Evolutionary conservation across 805 yeast species (phyloP).

Genomic region (Tetrapisispora arboricola): DNA sequence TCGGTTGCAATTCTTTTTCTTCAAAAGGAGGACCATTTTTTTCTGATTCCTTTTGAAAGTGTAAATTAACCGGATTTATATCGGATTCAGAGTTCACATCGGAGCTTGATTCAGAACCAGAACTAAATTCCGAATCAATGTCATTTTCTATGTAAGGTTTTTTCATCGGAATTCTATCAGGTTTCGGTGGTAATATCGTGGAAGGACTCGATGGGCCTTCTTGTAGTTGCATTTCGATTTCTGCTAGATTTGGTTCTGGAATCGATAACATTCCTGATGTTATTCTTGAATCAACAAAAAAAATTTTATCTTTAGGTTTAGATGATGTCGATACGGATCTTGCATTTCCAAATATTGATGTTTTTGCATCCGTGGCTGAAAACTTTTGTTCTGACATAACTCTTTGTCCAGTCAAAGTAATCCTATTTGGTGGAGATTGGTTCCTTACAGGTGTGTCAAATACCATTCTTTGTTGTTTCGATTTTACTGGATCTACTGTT

Average conservation of each 20-base stretch:
- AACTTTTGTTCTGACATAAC: slow-evolving; percentile 20
- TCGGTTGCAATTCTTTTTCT: not conserved
- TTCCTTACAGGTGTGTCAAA: slow-evolving; percentile 26
- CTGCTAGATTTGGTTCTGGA: slow-evolving; percentile 36
- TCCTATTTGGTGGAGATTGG: slow-evolving; percentile 23
- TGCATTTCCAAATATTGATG: not conserved
- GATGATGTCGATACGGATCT: not conserved
- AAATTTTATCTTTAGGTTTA: slow-evolving; percentile 1
- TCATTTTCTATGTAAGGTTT: slow-evolving; percentile 17
- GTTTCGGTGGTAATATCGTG: slow-evolving; percentile 24
- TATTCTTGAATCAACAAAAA: slow-evolving; percentile 25
- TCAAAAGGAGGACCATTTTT: not conserved
- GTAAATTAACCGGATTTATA: not conserved
- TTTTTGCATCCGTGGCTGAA: not conserved
- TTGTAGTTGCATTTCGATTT: slow-evolving; percentile 30
- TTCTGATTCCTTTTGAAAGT: not conserved
- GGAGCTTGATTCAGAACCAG: not conserved
- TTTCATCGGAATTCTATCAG: slow-evolving; percentile 29
- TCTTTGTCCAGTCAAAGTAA: slow-evolving; percentile 15
- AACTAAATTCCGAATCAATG: not conserved
- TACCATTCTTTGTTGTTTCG: slow-evolving; percentile 26
- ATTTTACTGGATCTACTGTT: slow-evolving; percentile 30
- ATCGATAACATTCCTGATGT: slow-evolving; percentile 36
- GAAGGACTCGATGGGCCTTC: slow-evolving; percentile 34
- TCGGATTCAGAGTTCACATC: not conserved